Evolutionary conservation across 2,329 filamentous ascomycete genomes (phyloP), one percentile per base, ranked within the genome.

Genomic region (Neofusicoccum laricinum): DNA sequence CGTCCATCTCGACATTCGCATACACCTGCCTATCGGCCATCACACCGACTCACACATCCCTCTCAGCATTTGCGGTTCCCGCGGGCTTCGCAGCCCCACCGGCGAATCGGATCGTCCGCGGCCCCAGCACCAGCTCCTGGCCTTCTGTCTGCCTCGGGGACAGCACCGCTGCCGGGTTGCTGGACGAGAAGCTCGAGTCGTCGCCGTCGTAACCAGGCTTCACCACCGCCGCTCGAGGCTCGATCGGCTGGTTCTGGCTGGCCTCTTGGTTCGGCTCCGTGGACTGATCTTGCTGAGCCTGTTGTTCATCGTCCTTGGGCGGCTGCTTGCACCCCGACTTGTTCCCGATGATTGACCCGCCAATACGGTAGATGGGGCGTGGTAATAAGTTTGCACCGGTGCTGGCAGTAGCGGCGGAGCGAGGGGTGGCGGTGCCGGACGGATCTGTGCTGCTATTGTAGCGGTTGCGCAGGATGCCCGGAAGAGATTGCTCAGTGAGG

Each of bases 301-400:
- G 19, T 5, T 7, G n/a, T 6, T 58, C 11, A 14, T 14, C n/a
- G 19, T 43, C 38, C 4, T 15, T 19, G 15, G 19, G 36, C 38
- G 30, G 62, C 32, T 40, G 41, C 30, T 30, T 32, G 30, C 62
- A 43, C 2, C 51, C 40, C 30, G 25, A 30, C 51, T 64, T 70
- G 12, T 67, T 71, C 1, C 67, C 67, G n/a, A 77, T 75, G 38
- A 76, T 68, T 2, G 71, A 71, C 11, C 75, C 70, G 15, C 76
- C 76, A 55, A 78, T 77, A 19, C 72, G 71, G 41, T 71, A 71
- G 14, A 77, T 70, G 4, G 71, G 69, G 14, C 68, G 69, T 0
- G 73, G 74, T 7, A 75, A 65, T 7, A 70, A 70, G 17, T 68
- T 68, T 1, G 66, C 67, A 8, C 62, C 68, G 14, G 69, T 69